A percentile compares a stretch with the other conserved stretches of the same genome.
These are phyloP conservation scores for Ophiostoma sp. DNA, from an alignment of 2,329 filamentous ascomycete genomes.

Conservation along the genomic window DNA sequence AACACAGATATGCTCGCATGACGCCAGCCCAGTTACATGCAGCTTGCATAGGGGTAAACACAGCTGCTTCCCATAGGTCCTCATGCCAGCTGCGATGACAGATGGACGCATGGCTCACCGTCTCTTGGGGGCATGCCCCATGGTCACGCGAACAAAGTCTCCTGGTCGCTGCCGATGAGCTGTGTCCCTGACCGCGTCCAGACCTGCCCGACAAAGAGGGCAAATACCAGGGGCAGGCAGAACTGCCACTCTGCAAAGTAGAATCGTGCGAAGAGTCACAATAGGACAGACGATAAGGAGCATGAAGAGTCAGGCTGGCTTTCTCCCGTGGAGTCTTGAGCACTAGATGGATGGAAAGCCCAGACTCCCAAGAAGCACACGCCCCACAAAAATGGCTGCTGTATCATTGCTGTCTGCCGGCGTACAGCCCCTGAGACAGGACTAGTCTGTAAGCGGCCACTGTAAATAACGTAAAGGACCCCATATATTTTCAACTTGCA, in stretches of 20 bases:
- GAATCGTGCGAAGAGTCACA: background rate
- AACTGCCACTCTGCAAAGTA: background rate
- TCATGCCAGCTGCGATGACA: no score
- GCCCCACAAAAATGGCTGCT: background rate
- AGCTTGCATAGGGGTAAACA: no score
- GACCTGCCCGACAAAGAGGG: background rate
- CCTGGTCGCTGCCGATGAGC: background rate
- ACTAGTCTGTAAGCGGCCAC: constrained; percentile 19
- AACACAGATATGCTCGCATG: no score
- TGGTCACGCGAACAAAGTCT: background rate
- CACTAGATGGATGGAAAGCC: background rate
- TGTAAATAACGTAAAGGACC: constrained; percentile 21
- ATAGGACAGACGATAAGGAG: background rate
- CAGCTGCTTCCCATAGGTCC: no score
- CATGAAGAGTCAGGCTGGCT: background rate
- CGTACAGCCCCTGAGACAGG: background rate
- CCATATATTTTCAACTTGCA: constrained; percentile 11
- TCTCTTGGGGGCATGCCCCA: background rate
- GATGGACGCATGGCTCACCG: background rate
- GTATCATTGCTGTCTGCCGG: constrained; percentile 2
- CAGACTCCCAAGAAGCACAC: background rate
- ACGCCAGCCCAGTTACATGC: no score
- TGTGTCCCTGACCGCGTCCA: background rate
- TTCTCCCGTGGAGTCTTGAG: background rate
- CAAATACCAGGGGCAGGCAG: background rate